phyloP scores from a whole-genome alignment of 257 asterid genomes.

The Verbascum thapsus region DNA sequence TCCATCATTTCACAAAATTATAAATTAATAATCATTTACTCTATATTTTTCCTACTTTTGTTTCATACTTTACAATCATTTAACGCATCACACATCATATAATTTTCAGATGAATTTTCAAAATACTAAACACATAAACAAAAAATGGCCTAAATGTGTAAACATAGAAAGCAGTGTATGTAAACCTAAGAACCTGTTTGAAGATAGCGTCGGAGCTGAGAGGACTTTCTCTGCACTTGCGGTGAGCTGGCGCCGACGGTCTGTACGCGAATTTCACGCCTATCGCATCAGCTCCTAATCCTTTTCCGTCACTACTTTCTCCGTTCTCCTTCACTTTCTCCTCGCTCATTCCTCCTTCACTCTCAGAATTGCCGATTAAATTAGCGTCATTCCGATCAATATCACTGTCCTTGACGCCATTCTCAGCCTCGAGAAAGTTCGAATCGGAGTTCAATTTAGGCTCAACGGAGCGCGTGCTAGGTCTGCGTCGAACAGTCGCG shows the following conservation, averaged over 20 bases:
- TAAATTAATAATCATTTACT: no score
- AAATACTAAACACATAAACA: not conserved
- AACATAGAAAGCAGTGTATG: not conserved
- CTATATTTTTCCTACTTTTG: no score
- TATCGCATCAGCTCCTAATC: conserved; percentile 30
- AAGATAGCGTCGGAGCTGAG: conserved; percentile 95
- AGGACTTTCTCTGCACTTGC: conserved; percentile 84
- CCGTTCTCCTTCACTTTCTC: conserved; percentile 45
- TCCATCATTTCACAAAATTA: no score
- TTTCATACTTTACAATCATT: no score
- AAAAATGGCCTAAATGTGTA: not conserved
- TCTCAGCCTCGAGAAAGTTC: conserved; percentile 36
- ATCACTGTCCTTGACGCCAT: conserved; percentile 29
- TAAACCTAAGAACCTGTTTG: conserved; percentile 66
- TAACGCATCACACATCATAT: no score
- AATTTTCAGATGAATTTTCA: no score
- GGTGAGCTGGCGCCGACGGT: conserved; percentile 89
- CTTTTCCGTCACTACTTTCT: conserved; percentile 29
- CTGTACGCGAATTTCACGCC: conserved; percentile 59
- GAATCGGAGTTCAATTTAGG: conserved; percentile 38
- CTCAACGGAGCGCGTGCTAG: conserved; percentile 29
- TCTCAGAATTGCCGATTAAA: conserved; percentile 36
- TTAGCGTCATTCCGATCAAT: conserved; percentile 28
- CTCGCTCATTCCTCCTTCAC: conserved; percentile 38
- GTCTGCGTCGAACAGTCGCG: conserved; percentile 52